Evolutionary conservation across 805 yeast species (phyloP).

Genomic region (Wickerhamiella domercqiae): DNA sequence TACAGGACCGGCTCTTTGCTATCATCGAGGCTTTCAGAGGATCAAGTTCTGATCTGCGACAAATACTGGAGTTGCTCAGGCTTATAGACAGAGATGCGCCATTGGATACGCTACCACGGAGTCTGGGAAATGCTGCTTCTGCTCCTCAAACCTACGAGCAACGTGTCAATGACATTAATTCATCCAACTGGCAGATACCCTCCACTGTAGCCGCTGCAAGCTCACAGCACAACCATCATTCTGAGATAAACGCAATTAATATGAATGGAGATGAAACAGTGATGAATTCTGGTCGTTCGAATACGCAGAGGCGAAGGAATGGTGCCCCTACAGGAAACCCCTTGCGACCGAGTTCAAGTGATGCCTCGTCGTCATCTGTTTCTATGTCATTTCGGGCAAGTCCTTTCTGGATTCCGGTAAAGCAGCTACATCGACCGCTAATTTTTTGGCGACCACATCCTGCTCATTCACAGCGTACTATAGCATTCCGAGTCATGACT

Average conservation of each 20-base stretch:
- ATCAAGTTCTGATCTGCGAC: neutral
- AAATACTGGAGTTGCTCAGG: neutral
- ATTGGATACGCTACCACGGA: neutral
- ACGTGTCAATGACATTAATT: neutral
- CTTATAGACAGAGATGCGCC: neutral
- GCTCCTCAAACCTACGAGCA: neutral
- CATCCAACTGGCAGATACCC: neutral
- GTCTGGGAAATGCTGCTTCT: neutral
- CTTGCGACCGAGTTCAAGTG: neutral
- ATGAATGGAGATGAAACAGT: too few species aligned
- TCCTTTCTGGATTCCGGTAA: conserved; percentile 18
- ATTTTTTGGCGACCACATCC: conserved; percentile 11
- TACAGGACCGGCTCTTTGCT: neutral
- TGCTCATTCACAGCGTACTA: conserved; percentile 3
- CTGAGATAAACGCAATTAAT: too few species aligned
- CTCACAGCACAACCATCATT: too few species aligned
- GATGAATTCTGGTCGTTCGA: neutral
- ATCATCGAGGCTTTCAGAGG: neutral
- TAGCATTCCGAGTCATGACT: conserved; percentile 29
- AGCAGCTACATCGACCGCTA: conserved; percentile 13
- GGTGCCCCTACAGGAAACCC: neutral
- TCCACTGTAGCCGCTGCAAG: too few species aligned
- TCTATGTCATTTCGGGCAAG: conserved; percentile 13
- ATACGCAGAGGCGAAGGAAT: too few species aligned
- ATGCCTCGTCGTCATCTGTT: neutral